Evolutionary conservation across 768 basidiomycete genomes (phyloP).

Genomic region (Suillus ampliporus): DNA sequence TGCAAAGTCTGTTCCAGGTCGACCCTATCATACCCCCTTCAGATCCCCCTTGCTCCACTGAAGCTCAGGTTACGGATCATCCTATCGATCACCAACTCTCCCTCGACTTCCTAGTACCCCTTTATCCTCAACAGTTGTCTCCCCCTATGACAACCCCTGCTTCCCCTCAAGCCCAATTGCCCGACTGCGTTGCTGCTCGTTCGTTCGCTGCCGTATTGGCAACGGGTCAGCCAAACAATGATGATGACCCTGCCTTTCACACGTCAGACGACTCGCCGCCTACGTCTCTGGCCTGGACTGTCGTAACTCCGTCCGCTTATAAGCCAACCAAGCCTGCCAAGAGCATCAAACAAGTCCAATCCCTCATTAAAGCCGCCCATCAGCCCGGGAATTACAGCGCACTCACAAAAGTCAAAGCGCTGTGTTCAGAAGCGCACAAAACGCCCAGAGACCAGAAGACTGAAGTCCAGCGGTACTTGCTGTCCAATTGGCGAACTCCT

Average conservation of each 20-base stretch:
- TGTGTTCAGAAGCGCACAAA: constrained; percentile 51
- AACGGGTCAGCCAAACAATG: constrained; percentile 30
- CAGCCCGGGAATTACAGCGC: constrained; percentile 48
- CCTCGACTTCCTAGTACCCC: constrained; percentile 23
- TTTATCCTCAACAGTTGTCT: constrained; percentile 27
- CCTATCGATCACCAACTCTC: constrained; percentile 21
- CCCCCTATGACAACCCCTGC: constrained; percentile 37
- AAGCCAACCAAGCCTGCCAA: constrained; percentile 36
- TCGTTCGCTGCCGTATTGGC: constrained; percentile 40
- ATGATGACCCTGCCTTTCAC: constrained; percentile 31
- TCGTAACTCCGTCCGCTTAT: constrained; percentile 16
- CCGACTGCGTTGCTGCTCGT: constrained; percentile 40
- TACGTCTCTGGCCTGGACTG: constrained; percentile 31
- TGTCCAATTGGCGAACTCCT: constrained; percentile 52
- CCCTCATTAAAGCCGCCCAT: constrained; percentile 49
- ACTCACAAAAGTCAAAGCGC: constrained; percentile 47
- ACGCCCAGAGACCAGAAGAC: constrained; percentile 51
- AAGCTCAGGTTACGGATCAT: constrained; percentile 11
- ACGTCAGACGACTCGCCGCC: constrained; percentile 27
- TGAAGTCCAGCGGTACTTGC: constrained; percentile 47
- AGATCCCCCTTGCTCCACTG: constrained; percentile 15
- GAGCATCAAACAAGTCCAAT: constrained; percentile 47
- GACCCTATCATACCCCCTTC: constrained; percentile 6
- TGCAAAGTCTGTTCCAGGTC: constrained; percentile 13
- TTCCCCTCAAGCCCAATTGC: constrained; percentile 40